Evolutionary conservation across 331 rosid species (phyloP), one percentile per base, ranked within the genome.

Genomic region (Cydonia oblonga): DNA sequence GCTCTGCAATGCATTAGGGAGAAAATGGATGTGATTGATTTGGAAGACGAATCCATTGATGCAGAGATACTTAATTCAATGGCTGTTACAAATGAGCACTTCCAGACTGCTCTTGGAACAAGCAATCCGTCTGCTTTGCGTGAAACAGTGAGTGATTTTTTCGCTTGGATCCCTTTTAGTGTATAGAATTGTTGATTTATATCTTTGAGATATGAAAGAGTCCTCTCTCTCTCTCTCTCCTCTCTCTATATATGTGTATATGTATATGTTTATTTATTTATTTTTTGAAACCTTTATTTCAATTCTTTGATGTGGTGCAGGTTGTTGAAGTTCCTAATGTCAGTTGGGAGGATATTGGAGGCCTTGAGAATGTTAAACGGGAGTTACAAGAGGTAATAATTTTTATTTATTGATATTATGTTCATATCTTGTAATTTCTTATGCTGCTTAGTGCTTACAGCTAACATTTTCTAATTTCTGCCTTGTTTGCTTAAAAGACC

Each of bases 291-390:
- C n/a, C n/a, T n/a, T n/a, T n/a, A n/a, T n/a, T n/a, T n/a, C n/a
- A n/a, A n/a, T n/a, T n/a, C 33, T 38, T 67, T 29, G 46, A 58
- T 38, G 33, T 59, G 33, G 9, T 53, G 42, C 83, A 88, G 90
- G 90, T 87, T 54, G 87, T 87, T 61, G 91, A 87, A 80, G 89
- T 87, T 70, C 91, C 89, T 38, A 87, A 84, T 71, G 83, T 78
- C 56, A 81, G 83, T 61, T 87, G 89, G 91, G 84, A 78, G 10
- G 89, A 87, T 73, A 87, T 87, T 71, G 91, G 89, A 76, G 91
- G 91, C 69, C 90, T 88, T 72, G 93, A 88, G 70, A 89, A 86
- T 81, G 91, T 89, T 72, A 89, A 89, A 77, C 79, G 95, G 7
- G 95, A 89, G 61, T 84, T 89, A 70, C 95, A 89, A 78, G 95